Conservation (phyloP, 352 stramenopile species). For the Pythium brachiatum region DNA sequence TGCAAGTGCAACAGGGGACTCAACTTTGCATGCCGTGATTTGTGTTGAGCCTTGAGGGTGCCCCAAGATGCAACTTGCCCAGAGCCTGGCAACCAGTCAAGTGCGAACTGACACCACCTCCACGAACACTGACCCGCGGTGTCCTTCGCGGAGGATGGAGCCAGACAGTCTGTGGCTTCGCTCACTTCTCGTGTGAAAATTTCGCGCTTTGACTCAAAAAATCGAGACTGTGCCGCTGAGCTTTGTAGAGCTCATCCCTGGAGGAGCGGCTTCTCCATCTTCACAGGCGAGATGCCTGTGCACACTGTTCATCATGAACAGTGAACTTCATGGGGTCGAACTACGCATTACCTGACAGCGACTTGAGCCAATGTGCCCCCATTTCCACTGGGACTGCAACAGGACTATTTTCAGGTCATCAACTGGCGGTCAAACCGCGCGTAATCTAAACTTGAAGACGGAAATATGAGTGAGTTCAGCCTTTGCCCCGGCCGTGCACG, state of each 20-base stretch:
- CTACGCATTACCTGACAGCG: background rate
- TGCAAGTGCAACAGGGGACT: no score
- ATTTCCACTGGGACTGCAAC: background rate
- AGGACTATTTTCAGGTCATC: background rate
- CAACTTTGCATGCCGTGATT: no score
- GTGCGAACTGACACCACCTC: no score
- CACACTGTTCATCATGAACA: background rate
- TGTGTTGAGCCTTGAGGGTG: no score
- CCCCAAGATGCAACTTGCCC: no score
- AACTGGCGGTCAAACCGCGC: background rate
- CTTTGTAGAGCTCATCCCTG: background rate
- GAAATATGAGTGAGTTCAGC: conserved; percentile 24
- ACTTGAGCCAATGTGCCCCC: background rate
- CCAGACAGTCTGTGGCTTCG: background rate
- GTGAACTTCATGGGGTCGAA: no score
- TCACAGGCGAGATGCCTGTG: background rate
- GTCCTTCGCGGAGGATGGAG: no score
- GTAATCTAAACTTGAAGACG: conserved; percentile 15
- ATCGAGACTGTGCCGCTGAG: background rate
- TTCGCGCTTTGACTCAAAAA: background rate
- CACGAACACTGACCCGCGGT: background rate
- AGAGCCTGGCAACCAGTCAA: no score
- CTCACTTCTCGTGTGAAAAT: conserved; percentile 1
- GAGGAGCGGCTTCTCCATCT: background rate
- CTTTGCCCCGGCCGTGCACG: conserved; percentile 17